phyloP scores from a whole-genome alignment of 2,329 filamentous ascomycete genomes.

The Fonsecaea nubica region DNA sequence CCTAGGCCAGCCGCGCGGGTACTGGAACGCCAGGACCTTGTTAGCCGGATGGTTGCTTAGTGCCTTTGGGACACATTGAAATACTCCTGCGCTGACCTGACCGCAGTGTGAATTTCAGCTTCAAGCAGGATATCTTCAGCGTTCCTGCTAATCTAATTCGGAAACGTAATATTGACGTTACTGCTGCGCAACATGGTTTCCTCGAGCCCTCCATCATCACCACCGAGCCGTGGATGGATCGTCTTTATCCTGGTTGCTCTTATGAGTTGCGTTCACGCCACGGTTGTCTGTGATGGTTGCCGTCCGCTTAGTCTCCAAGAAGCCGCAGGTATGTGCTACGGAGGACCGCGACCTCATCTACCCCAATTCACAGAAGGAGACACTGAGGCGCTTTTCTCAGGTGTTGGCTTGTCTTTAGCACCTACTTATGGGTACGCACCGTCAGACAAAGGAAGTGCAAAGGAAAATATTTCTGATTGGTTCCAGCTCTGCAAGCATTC shows the following conservation, averaged over 20 bases:
- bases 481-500: conserved; percentile 21
- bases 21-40: conserved; percentile 10
- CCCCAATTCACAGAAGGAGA: not conserved
- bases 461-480: conserved; percentile 8
- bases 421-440: conserved; percentile 17
- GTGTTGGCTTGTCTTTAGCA: conserved; percentile 22
- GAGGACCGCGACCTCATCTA: conserved; percentile 10
- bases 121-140: too few species aligned
- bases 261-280: conserved; percentile 14
- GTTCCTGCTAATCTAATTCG: too few species aligned
- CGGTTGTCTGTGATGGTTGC: conserved; percentile 18
- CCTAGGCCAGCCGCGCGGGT: too few species aligned
- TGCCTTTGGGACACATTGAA: not conserved
- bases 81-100: too few species aligned
- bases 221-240: conserved; percentile 7
- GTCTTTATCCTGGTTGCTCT: conserved; percentile 1
- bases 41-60: conserved; percentile 15
- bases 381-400: conserved; percentile 9
- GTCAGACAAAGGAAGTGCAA: conserved; percentile 7
- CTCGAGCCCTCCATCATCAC: conserved; percentile 5
- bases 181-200: not conserved
- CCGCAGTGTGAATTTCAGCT: too few species aligned
- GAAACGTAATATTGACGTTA: too few species aligned
- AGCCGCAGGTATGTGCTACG: conserved; percentile 20
- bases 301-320: conserved; percentile 22